Base-by-base conservation (phyloP, 345 rosid genomes). In the Camelina hispida region DNA sequence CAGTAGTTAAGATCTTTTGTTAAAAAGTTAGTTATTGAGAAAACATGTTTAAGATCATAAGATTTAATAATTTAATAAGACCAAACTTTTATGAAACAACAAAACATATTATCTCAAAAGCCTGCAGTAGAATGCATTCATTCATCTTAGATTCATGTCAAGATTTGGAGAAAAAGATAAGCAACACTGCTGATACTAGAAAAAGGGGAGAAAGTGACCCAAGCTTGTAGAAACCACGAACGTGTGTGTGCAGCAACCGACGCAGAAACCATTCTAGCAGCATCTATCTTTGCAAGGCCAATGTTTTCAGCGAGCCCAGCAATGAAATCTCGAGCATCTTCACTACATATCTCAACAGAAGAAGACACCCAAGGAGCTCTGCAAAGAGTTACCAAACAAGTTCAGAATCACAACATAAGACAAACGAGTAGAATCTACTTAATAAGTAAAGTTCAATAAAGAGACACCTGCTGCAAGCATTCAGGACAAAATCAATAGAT, bases 231-330 rank as follows among this genome's bases (percentile, higher is more conserved):
- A 85, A 94, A 91, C 78, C 87, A 70, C n/a, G 96, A 87, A 57
- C 93, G 91, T 16, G 96, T 91, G 12, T 87, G 85, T 65, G 95
- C 96, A 77, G 98, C 98, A 83, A 94, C 91, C 9, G 93, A 91
- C 8, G 95, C 98, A 62, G 85, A 87, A 17, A 88, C 90, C 88
- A 94, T 94, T 79, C 91, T 87, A 10, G 96, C 90, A 53, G 97
- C 98, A 75, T 88, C 93, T 28, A 68, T 63, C 23, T 84, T 87
- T 76, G 89, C 95, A 77, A 90, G 95, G 34, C 91, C 93, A 76
- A 91, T 82, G 78, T 88, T 94, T 78, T 84, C 87, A 66, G 97
- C 91, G 75, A 94, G 89, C 22, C 98, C 97, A 47, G 88, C 86
- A 59, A 91, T 67, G 69, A 91, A 94, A 23, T 84, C 79, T 13